A percentile compares a stretch with the other conserved stretches of the same genome.
Evolutionary conservation across 768 basidiomycete genomes (phyloP).

Genomic region (Sporobolomyces roseus): DNA sequence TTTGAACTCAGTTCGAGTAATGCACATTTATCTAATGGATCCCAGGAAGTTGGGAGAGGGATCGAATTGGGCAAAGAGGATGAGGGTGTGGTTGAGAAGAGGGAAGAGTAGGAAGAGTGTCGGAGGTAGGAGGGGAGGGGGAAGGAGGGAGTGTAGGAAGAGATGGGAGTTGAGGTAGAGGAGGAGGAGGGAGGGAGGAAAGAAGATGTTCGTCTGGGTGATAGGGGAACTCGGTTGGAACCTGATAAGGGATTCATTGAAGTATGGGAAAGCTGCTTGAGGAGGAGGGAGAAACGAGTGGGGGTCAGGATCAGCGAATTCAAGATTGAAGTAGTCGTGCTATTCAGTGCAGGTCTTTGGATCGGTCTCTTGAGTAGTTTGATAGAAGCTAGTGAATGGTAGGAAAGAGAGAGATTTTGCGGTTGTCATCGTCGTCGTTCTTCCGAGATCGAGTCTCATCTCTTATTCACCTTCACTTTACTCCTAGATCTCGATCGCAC

Average conservation of each 20-base stretch:
- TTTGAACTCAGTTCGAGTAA: constrained; percentile 32
- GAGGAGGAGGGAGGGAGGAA: background rate
- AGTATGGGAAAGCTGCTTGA: no score
- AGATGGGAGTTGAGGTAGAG: background rate
- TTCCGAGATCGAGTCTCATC: no score
- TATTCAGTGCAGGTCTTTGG: background rate
- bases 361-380: no score
- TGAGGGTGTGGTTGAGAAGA: constrained; percentile 31
- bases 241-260: constrained; percentile 18
- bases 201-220: background rate
- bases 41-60: constrained; percentile 29
- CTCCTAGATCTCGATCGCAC: no score
- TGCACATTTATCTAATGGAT: constrained; percentile 31
- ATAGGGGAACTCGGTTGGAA: constrained; percentile 26
- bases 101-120: constrained; percentile 24
- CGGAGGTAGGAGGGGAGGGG: constrained; percentile 38
- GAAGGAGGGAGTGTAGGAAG: constrained; percentile 26
- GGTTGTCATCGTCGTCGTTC: no score
- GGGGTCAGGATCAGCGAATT: background rate
- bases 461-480: no score
- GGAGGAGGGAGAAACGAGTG: background rate
- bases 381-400: no score
- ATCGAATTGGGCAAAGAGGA: background rate
- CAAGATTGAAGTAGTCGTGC: background rate
- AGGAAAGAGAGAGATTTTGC: no score